Evolutionary conservation across 2,329 filamentous ascomycete species (phyloP), one percentile per base, ranked within the genome.

Genomic region (Incumbomyces lentus): DNA sequence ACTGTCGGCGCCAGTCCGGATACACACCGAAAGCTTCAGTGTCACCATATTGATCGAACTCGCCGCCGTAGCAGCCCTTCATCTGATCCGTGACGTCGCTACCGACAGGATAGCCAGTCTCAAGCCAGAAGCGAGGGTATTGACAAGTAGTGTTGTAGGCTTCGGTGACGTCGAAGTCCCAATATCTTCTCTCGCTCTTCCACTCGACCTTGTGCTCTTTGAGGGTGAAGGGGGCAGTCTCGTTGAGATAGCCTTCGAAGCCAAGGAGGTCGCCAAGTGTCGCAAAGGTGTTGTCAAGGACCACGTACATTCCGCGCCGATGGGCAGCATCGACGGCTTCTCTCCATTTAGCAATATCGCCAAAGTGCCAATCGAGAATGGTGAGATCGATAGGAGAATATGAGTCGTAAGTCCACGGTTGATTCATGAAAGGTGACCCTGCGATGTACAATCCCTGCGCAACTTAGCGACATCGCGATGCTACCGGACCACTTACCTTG

Each of bases 11-110:
- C 73, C 75, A 82, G 56, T 81, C 76, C 0, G 76, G 73, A 48
- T 73, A 80, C 12, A 78, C 72, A 52, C 78, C 79, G 54, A 81
- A 81, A 34, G 77, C 77, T 58, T 78, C 75, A 18, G 74, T 74
- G 53, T 82, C 78, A 44, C 79, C 79, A 52, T 77, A 82, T 60
- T 78, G 74, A 56, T 82, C 76, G 51, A 81, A 82, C 35, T 82
- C 78, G 52, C 76, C 79, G 59, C 79, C 64, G 55, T 74, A 78
- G 60, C 78, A 82, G 4, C 76, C 75, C 3, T 64, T 63, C 51
- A 80, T 63, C 17, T 66, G 54, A 4, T 66, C 60, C 3, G 65
- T 68, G 18, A 76, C 68, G 40, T 70, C 66, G 17, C 68, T 61
- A 7, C 65, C 64, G 19, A 76, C 68, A 5, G 66, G 72, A 47